Percentiles rank a stretch among this genome's conserved stretches.
Evolutionary conservation across 2,329 filamentous ascomycete species (phyloP).

Genomic region (Ophiosphaerella narmari): DNA sequence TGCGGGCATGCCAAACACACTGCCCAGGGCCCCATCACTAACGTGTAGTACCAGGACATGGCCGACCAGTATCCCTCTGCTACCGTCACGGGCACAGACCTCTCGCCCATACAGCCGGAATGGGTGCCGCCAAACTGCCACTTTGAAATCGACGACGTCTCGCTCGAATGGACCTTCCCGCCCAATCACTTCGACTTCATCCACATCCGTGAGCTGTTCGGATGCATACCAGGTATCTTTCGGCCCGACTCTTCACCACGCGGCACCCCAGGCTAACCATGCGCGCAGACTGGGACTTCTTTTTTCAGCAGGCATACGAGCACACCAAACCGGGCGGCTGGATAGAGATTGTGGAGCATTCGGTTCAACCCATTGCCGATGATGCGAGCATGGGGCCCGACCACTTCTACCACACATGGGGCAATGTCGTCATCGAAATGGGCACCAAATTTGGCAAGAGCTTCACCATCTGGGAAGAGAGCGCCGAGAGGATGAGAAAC

Average conservation of each 20-base stretch:
- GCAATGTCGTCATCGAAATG: slow-evolving; percentile 39
- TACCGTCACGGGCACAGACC: slow-evolving; percentile 50
- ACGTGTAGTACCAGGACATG: slow-evolving; percentile 21
- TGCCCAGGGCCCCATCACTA: background rate
- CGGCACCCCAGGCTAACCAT: no score
- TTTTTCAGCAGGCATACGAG: slow-evolving; percentile 43
- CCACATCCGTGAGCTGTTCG: slow-evolving; percentile 53
- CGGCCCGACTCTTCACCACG: no score
- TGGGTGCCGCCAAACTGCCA: slow-evolving; percentile 54
- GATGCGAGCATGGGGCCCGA: slow-evolving; percentile 47
- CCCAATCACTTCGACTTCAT: slow-evolving; percentile 50
- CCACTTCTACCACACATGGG: slow-evolving; percentile 45
- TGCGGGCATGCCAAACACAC: background rate
- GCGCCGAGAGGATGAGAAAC: slow-evolving; percentile 34
- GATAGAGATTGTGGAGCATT: slow-evolving; percentile 51
- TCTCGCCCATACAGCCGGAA: slow-evolving; percentile 56
- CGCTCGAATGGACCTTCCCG: slow-evolving; percentile 48
- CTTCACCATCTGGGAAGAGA: slow-evolving; percentile 43
- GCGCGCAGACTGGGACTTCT: slow-evolving; percentile 49
- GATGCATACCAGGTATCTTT: slow-evolving; percentile 41
- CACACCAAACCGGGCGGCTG: slow-evolving; percentile 50
- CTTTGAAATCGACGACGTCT: slow-evolving; percentile 55
- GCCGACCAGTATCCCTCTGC: slow-evolving; percentile 37
- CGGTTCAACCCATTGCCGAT: slow-evolving; percentile 45
- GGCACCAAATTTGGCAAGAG: slow-evolving; percentile 46